Conservation (phyloP, 2,329 filamentous ascomycete genomes). For the Aspergillus awamori region DNA sequence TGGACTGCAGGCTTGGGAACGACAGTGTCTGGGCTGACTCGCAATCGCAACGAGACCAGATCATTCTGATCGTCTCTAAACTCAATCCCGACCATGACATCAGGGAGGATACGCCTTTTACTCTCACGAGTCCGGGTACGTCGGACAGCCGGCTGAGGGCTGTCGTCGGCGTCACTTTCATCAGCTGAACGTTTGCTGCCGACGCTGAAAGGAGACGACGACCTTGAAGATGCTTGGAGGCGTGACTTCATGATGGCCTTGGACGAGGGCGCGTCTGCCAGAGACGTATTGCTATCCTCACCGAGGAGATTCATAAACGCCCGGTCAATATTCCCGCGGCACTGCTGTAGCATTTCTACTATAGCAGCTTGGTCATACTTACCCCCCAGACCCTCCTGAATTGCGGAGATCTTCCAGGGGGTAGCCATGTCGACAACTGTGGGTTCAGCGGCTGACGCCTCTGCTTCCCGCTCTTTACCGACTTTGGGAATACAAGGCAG, state of each 20-base stretch:
- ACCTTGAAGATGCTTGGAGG: conserved; percentile 42
- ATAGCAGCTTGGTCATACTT: conserved; percentile 55
- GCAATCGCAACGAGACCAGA: conserved; percentile 40
- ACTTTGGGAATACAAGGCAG: conserved; percentile 50
- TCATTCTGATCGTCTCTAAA: conserved; percentile 44
- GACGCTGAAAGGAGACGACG: conserved; percentile 46
- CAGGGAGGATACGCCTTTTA: conserved; percentile 39
- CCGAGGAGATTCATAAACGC: conserved; percentile 58
- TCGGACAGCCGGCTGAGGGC: conserved; percentile 32
- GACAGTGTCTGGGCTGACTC: conserved; percentile 32
- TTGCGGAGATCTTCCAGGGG: conserved; percentile 60
- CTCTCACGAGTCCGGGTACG: conserved; percentile 32
- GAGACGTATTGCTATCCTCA: conserved; percentile 37
- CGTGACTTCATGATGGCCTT: conserved; percentile 35
- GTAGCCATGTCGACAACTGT: conserved; percentile 45
- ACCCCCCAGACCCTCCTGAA: conserved; percentile 55
- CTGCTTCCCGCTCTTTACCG: conserved; percentile 14
- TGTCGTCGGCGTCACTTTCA: conserved; percentile 43
- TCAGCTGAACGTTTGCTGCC: conserved; percentile 47
- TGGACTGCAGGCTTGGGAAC: conserved; percentile 17
- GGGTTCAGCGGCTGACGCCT: conserved; percentile 15
- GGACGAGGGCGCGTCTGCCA: conserved; percentile 26
- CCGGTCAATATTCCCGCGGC: conserved; percentile 56
- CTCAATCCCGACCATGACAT: conserved; percentile 44
- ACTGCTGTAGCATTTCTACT: conserved; percentile 55